Percentiles rank a stretch among this genome's conserved stretches.
Evolutionary conservation across 805 yeast species (phyloP).

Genomic region (Grigorovia humatica): DNA sequence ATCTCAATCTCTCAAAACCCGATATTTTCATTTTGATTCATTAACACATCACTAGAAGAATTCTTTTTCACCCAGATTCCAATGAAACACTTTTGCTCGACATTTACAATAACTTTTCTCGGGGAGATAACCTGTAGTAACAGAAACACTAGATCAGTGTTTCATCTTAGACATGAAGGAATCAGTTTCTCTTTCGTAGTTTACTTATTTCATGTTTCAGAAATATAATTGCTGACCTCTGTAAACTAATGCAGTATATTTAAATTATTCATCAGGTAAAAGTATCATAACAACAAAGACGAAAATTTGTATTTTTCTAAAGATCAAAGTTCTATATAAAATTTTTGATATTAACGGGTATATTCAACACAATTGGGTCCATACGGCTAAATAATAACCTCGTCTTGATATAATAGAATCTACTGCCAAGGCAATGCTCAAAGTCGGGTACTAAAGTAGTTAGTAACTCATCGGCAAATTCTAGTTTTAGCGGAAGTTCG

Average conservation of each 20-base stretch:
- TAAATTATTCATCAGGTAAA: too few species aligned
- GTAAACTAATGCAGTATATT: not conserved
- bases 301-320: too few species aligned
- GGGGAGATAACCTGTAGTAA: too few species aligned
- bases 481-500: conserved; percentile 18
- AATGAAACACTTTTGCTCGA: too few species aligned
- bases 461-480: conserved; percentile 23
- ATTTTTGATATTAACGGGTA: conserved; percentile 11
- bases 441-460: conserved; percentile 37
- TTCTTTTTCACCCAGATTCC: too few species aligned
- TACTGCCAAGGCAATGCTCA: conserved; percentile 38
- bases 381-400: conserved; percentile 24
- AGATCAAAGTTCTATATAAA: not conserved
- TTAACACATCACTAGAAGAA: too few species aligned
- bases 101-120: too few species aligned
- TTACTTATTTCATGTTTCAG: conserved; percentile 5
- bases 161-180: conserved; percentile 7
- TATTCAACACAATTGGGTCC: conserved; percentile 7
- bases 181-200: conserved; percentile 5
- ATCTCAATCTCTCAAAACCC: too few species aligned
- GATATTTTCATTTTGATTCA: too few species aligned
- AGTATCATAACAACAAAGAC: too few species aligned
- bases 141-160: not conserved
- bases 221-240: conserved; percentile 10
- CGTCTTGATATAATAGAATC: conserved; percentile 36